phyloP scores from a whole-genome alignment of 306 rosid species.

The Heteromeles arbutifolia region DNA sequence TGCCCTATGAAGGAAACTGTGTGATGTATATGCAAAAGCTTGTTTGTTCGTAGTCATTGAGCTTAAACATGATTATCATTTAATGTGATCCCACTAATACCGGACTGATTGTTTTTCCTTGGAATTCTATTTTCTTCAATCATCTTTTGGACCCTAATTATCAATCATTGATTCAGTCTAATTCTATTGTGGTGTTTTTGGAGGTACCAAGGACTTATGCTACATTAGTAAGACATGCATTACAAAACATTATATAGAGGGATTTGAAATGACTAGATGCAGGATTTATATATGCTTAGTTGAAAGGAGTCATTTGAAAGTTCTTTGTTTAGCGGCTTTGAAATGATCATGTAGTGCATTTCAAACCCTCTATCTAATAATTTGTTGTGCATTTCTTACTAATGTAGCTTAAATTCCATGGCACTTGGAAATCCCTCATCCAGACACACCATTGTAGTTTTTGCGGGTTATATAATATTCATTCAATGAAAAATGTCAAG shows the following conservation, averaged over 20 bases:
- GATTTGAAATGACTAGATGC: no score
- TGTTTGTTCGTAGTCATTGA: neutral
- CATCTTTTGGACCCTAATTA: neutral
- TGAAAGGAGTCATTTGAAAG: no score
- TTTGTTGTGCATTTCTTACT: no score
- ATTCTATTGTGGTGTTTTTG: neutral
- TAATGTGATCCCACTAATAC: neutral
- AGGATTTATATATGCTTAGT: no score
- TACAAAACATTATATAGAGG: no score
- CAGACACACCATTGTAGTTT: neutral
- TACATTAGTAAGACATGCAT: no score
- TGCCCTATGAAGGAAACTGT: neutral
- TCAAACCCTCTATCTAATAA: no score
- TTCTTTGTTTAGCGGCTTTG: no score
- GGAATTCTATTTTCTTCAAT: neutral
- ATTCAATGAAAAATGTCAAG: neutral
- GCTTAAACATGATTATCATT: neutral
- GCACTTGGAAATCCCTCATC: no score
- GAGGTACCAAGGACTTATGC: no score
- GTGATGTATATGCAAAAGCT: neutral
- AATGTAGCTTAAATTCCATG: no score
- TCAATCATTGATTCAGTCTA: neutral
- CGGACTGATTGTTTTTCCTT: neutral
- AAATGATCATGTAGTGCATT: no score
- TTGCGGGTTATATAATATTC: neutral